Evolutionary conservation across 75 land plant species (phyloP).

Genomic region (Sequoia sempervirens): DNA sequence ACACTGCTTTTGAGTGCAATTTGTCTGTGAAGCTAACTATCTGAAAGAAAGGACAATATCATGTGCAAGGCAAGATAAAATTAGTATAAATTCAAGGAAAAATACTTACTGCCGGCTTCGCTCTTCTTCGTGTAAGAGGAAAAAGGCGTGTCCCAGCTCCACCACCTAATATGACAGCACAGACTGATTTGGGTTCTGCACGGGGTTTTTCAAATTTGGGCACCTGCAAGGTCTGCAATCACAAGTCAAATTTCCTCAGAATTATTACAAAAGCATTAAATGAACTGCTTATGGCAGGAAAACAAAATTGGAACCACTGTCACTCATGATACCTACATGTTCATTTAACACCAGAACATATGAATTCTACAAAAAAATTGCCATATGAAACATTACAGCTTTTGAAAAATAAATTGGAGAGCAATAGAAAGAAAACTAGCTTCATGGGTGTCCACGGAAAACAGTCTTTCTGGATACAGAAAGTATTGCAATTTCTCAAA

Average conservation of each 20-base stretch:
- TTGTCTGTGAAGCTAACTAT: not conserved
- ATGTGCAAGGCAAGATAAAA: not conserved
- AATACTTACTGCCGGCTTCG: constrained; percentile 83
- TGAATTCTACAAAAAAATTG: not conserved
- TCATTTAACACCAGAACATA: not conserved
- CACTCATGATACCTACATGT: not conserved
- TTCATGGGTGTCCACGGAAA: not conserved
- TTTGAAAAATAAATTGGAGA: not conserved
- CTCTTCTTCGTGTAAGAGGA: constrained; percentile 85
- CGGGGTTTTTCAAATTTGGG: constrained; percentile 29
- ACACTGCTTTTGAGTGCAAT: not conserved
- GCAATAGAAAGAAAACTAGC: not conserved
- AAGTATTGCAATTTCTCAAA: not conserved
- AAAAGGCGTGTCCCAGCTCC: constrained; percentile 95
- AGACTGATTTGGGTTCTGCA: constrained; percentile 73
- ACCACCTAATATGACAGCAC: constrained; percentile 81
- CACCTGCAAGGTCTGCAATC: constrained; percentile 25
- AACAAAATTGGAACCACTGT: not conserved
- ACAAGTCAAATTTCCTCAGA: not conserved
- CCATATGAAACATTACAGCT: not conserved
- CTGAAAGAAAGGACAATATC: not conserved
- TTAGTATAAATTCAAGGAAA: not conserved
- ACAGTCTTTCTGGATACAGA: not conserved
- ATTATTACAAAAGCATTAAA: not conserved
- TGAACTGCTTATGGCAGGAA: not conserved